phyloP scores from a whole-genome alignment of 176 grass and related monocot species.

The Paspalum notatum region DNA sequence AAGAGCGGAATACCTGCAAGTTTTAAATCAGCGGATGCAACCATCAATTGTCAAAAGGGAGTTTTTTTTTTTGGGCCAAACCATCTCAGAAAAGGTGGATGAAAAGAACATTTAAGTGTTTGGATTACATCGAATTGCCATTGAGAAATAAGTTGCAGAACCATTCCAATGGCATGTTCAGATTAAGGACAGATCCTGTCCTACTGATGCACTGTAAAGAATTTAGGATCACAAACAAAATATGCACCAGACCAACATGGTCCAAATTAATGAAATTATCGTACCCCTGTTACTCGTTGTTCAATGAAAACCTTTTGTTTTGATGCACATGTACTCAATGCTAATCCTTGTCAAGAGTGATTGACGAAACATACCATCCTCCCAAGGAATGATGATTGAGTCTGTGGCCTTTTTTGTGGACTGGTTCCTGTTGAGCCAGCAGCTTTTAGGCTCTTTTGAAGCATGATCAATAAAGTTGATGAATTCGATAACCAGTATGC shows the following conservation, averaged over 20 bases:
- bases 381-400: constrained; percentile 74
- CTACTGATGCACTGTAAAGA: background rate
- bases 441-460: constrained; percentile 89
- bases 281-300: background rate
- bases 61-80: too few species aligned
- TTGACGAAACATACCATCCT: constrained; percentile 57
- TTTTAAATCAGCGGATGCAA: constrained; percentile 26
- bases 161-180: constrained; percentile 25
- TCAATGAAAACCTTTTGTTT: constrained; percentile 8
- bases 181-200: constrained; percentile 12
- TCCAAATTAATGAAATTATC: background rate
- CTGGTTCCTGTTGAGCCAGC: constrained; percentile 45
- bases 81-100: too few species aligned
- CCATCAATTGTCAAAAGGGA: constrained; percentile 20
- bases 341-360: background rate
- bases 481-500: constrained; percentile 95
- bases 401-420: constrained; percentile 58
- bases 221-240: constrained; percentile 10
- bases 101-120: too few species aligned
- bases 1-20: constrained; percentile 82
- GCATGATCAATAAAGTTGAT: constrained; percentile 82
- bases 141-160: too few species aligned
- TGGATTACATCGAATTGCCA: too few species aligned
- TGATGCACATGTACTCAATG: constrained; percentile 15
- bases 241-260: background rate